Conservation (phyloP, 2,329 filamentous ascomycete species). For the Teratosphaeria pseudoeucalypti region DNA sequence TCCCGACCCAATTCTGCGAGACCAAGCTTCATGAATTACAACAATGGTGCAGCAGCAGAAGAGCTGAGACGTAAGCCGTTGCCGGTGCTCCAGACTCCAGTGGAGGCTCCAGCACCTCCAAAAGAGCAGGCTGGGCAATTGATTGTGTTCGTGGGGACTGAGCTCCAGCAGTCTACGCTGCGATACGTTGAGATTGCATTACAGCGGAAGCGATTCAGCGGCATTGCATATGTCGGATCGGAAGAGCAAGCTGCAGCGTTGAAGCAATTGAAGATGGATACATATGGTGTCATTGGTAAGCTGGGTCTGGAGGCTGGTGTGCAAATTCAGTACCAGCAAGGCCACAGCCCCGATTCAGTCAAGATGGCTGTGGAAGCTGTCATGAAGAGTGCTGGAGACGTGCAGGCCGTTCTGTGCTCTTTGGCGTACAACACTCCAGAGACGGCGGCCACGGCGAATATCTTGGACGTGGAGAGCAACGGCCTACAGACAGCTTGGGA, state of each 20-base stretch:
- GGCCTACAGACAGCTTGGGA: slow-evolving; percentile 13
- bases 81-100: not conserved
- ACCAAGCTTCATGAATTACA: slow-evolving; percentile 9
- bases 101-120: not conserved
- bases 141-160: slow-evolving; percentile 1
- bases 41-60: not conserved
- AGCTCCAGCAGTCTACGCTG: not conserved
- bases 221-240: slow-evolving; percentile 3
- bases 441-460: slow-evolving; percentile 3
- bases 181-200: slow-evolving; percentile 3
- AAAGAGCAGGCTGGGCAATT: slow-evolving; percentile 1
- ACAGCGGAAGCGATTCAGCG: not conserved
- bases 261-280: slow-evolving; percentile 16
- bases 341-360: slow-evolving; percentile 12
- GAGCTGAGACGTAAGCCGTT: not conserved
- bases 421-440: slow-evolving; percentile 7
- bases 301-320: slow-evolving; percentile 16
- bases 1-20: not conserved
- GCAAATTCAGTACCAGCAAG: slow-evolving; percentile 8
- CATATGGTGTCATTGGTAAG: slow-evolving; percentile 12
- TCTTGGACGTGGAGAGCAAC: slow-evolving; percentile 13
- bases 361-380: slow-evolving; percentile 7
- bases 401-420: slow-evolving; percentile 19
- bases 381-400: slow-evolving; percentile 3
- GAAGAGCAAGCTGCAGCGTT: slow-evolving; percentile 6